Percentiles rank a stretch among this genome's conserved stretches.
These are phyloP conservation scores for Canavalia ensiformis DNA, from an alignment of 306 rosid species.

Conservation along the genomic window DNA sequence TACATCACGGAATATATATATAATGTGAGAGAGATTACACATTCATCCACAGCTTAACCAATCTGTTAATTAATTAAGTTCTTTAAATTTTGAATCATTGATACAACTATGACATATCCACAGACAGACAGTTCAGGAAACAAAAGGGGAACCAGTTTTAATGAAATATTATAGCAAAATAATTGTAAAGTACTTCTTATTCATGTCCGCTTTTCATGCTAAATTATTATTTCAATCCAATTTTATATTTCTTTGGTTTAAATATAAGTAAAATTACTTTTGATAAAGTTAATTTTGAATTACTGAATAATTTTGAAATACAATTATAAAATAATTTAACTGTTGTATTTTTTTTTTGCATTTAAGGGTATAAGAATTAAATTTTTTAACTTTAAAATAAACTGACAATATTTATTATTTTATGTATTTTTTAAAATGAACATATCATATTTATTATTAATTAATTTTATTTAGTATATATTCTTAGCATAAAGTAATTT, in stretches of 20 bases:
- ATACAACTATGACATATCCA: background rate
- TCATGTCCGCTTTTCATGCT: background rate
- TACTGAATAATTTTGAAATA: too few relatives aligned
- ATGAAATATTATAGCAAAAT: conserved; percentile 1
- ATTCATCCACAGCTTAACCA: background rate
- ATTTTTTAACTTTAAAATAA: too few relatives aligned
- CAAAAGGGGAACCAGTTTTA: background rate
- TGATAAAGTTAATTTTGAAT: too few relatives aligned
- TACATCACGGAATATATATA: background rate
- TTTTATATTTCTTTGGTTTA: background rate
- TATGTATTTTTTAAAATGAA: background rate
- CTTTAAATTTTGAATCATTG: background rate
- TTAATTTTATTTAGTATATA: background rate
- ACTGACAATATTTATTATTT: background rate
- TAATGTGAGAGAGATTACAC: background rate
- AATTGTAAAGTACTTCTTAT: conserved; percentile 2
- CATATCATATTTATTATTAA: background rate
- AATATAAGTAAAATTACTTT: too few relatives aligned
- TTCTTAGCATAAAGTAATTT: background rate
- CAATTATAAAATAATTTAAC: too few relatives aligned
- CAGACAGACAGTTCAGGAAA: background rate
- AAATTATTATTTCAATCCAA: background rate
- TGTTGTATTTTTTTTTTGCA: too few relatives aligned
- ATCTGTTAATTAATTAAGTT: background rate
- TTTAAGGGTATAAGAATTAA: too few relatives aligned